These are phyloP conservation scores for Arthrobotrys musiformis DNA, from an alignment of 2,329 filamentous ascomycete genomes.

Conservation along the genomic window DNA sequence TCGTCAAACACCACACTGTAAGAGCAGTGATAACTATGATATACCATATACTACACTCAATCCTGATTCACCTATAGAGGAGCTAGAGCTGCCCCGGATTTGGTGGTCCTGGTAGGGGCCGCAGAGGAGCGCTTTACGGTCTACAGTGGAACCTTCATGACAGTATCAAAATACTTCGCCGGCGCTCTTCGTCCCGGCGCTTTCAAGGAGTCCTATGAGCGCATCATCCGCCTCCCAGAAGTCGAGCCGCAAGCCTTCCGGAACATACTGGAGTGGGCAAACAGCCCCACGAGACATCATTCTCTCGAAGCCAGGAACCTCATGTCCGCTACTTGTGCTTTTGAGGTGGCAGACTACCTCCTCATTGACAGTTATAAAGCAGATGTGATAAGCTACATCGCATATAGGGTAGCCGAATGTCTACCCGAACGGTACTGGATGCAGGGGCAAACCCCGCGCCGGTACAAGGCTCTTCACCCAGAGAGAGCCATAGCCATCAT, in stretches of 20 bases:
- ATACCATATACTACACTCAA: too few relatives aligned
- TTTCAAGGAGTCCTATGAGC: neutral
- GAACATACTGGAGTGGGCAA: neutral
- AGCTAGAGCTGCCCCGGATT: too few relatives aligned
- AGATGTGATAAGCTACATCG: neutral
- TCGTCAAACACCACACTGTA: too few relatives aligned
- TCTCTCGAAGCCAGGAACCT: too few relatives aligned
- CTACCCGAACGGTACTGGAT: neutral
- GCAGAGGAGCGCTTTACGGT: neutral
- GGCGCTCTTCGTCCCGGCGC: neutral
- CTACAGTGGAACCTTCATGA: neutral
- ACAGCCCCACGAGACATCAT: neutral
- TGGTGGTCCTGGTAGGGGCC: neutral
- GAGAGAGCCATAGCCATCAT: neutral
- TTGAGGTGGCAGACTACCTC: neutral
- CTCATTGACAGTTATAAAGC: neutral
- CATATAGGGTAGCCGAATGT: neutral
- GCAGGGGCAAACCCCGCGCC: too few relatives aligned
- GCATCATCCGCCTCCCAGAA: neutral
- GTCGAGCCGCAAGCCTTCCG: neutral
- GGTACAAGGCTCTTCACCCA: too few relatives aligned
- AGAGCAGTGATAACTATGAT: too few relatives aligned
- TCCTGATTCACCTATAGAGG: too few relatives aligned
- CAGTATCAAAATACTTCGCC: neutral
- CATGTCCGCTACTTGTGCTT: too few relatives aligned